These are phyloP conservation scores for Leptoxyphium fumago DNA, from an alignment of 2,329 filamentous ascomycete genomes.

Conservation along the genomic window DNA sequence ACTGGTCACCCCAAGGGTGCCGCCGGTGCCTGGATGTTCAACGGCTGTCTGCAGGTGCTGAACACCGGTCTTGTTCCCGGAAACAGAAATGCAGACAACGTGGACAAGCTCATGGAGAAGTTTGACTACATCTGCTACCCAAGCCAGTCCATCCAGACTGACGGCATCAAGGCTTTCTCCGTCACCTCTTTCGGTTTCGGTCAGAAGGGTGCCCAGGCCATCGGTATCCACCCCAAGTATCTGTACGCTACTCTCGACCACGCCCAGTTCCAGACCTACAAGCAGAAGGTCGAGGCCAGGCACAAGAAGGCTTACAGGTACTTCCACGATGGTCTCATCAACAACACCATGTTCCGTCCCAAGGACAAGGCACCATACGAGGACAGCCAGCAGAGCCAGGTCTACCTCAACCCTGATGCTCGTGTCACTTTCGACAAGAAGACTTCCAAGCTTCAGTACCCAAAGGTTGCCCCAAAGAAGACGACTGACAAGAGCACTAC, in stretches of 20 bases:
- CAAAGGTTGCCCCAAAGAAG: conserved; percentile 53
- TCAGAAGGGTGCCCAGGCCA: conserved; percentile 94
- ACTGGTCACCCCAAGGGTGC: conserved; percentile 99
- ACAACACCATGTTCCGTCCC: conserved; percentile 93
- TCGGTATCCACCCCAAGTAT: conserved; percentile 94
- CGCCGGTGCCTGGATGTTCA: conserved; percentile 99
- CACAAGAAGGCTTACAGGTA: conserved; percentile 99
- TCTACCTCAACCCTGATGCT: conserved; percentile 88
- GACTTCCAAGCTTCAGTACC: conserved; percentile 61
- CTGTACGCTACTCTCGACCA: conserved; percentile 88
- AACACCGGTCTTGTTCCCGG: conserved; percentile 89
- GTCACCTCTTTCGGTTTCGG: conserved; percentile 99
- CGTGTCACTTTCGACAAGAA: conserved; percentile 80
- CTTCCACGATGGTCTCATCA: conserved; percentile 97
- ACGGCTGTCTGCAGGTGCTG: conserved; percentile 89
- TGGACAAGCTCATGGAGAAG: conserved; percentile 91
- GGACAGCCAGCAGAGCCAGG: conserved; percentile 68
- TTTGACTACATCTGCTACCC: conserved; percentile 98
- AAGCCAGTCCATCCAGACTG: conserved; percentile 86
- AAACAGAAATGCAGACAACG: conserved; percentile 95
- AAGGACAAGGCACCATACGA: conserved; percentile 85
- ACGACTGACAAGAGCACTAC: conserved; percentile 50
- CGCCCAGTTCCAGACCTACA: conserved; percentile 67
- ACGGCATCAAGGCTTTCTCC: conserved; percentile 96
- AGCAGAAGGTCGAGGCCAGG: conserved; percentile 72